phyloP scores from a whole-genome alignment of 2,329 filamentous ascomycete genomes.

The Colletotrichum chrysophilum region DNA sequence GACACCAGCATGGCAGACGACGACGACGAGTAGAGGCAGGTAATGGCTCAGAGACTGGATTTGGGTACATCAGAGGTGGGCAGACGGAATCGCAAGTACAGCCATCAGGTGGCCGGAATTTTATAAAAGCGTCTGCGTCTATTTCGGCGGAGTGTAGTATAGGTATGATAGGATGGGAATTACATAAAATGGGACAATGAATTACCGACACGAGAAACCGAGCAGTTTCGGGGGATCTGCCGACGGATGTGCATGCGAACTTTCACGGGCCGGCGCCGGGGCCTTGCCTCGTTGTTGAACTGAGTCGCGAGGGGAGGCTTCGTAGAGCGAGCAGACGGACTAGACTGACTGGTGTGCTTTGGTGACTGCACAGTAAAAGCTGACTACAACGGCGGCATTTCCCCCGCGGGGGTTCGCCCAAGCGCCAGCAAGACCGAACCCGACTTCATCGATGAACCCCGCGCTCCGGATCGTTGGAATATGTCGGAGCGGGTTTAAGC shows the following conservation, averaged over 20 bases:
- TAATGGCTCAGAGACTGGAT: neutral
- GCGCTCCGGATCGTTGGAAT: neutral
- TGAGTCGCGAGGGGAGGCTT: neutral
- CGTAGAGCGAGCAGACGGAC: neutral
- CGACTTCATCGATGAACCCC: neutral
- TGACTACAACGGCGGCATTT: neutral
- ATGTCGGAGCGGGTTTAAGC: neutral
- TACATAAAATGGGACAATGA: slow-evolving; percentile 12
- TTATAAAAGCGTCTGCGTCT: slow-evolving; percentile 13
- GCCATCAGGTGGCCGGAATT: neutral
- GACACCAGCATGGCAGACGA: slow-evolving; percentile 48
- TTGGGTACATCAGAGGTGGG: neutral
- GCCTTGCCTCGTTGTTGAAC: neutral
- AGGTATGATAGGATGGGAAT: slow-evolving; percentile 10
- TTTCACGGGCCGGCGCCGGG: neutral
- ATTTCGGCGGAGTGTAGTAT: slow-evolving; percentile 11
- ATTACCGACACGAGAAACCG: neutral
- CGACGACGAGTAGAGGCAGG: slow-evolving; percentile 30
- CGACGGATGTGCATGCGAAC: neutral
- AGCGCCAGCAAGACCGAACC: neutral
- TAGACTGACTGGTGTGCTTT: neutral
- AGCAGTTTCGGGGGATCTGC: neutral
- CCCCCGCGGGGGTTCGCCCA: neutral
- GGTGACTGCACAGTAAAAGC: neutral
- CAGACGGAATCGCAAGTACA: neutral